These are phyloP conservation scores for Saccharum spontaneum DNA, from an alignment of 176 grass and related monocot genomes.

Conservation along the genomic window DNA sequence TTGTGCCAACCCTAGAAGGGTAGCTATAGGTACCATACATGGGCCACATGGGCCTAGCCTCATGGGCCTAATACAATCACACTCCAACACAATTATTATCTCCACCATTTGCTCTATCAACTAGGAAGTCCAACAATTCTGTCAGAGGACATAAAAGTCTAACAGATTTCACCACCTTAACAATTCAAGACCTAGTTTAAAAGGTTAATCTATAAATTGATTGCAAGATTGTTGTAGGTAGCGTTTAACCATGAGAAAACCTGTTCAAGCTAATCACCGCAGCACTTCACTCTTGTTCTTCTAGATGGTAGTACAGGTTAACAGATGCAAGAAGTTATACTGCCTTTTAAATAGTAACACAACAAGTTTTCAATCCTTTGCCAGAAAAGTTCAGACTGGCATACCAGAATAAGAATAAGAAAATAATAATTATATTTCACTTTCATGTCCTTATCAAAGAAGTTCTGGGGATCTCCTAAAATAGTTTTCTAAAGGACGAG, in stretches of 20 bases:
- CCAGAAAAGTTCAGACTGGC: slow-evolving; percentile 35
- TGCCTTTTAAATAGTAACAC: slow-evolving; percentile 22
- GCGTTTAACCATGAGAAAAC: slow-evolving; percentile 26
- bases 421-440: slow-evolving; percentile 48
- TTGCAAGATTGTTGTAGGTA: slow-evolving; percentile 30
- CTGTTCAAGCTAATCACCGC: slow-evolving; percentile 12
- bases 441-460: slow-evolving; percentile 59
- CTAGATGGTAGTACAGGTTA: slow-evolving; percentile 39
- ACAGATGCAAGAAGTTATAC: background rate
- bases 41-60: too few relatives aligned
- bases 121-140: slow-evolving; percentile 22
- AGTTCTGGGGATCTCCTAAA: slow-evolving; percentile 37
- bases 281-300: slow-evolving; percentile 19
- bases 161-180: slow-evolving; percentile 23
- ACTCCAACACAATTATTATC: slow-evolving; percentile 42
- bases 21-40: too few relatives aligned
- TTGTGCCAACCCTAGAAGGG: too few relatives aligned
- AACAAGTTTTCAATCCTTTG: slow-evolving; percentile 18
- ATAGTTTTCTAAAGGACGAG: slow-evolving; percentile 42
- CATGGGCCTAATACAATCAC: too few relatives aligned
- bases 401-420: slow-evolving; percentile 41
- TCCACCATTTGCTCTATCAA: slow-evolving; percentile 23
- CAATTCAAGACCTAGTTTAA: slow-evolving; percentile 24
- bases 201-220: background rate
- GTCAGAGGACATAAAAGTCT: slow-evolving; percentile 31